Base-by-base conservation (phyloP, 2,329 filamentous ascomycete species). In the Microsporum ferrugineum region DNA sequence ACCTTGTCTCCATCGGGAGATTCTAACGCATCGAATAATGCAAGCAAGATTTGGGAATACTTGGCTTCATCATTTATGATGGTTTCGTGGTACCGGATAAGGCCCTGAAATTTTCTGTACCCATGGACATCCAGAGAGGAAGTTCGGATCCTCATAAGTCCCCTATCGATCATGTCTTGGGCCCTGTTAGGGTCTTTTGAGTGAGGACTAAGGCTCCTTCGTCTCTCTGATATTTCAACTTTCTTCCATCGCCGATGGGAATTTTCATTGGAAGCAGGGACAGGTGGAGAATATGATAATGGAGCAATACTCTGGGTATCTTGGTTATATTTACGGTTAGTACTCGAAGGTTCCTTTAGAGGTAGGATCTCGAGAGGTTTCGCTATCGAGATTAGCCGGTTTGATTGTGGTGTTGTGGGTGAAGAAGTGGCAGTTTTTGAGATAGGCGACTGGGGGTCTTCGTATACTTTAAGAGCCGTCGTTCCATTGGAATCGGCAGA, bases 381-480 rank as follows among this genome's bases (percentile, higher is more conserved):
- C 8, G 68, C 62, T 58, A 69, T 72, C 12, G 63, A 60, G 4
- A 62, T 62, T 59, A 65, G 68, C 14, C 65, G 63, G 41, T 66
- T 59, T 10, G 66, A 47, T 23, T 66, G 65, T 12, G 63, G 60
- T 29, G 63, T 39, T 38, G 67, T 64, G 56, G 59, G 51, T 47
- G 62, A 34, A 34, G 61, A 60, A 51, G 61, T 51, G 45, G 61
- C 65, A 33, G 61, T 63, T 66, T 71, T 69, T n/a, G 65, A 61
- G 17, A 61, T 60, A 49, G 67, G 69, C 2, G 70, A 75, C 59
- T 79, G 77, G 1, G 79, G 79, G 63, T 82, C 80, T 68, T 83
- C 81, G 64, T 80, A 81, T 33, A 81, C 79, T 59, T 77, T 77
- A 2, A 81, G 59, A 10, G 60, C 61, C 36, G 65, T 64, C 27